Conservation (phyloP, 2,329 filamentous ascomycete genomes). For the Aspergillus chevalieri region DNA sequence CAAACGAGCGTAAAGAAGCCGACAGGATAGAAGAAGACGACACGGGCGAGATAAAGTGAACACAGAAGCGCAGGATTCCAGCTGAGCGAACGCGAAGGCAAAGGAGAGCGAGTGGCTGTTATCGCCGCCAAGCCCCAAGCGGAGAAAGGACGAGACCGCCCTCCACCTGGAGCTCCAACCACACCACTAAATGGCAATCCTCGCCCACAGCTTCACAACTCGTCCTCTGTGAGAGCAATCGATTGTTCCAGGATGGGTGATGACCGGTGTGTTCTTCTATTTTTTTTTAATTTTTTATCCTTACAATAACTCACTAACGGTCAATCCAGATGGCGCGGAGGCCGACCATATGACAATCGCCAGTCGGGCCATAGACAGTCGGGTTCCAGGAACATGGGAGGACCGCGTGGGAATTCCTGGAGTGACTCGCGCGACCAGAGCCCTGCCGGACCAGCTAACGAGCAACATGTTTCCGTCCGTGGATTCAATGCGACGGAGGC, state of each 20-base stretch:
- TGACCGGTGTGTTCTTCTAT: constrained; percentile 25
- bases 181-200: constrained; percentile 12
- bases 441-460: constrained; percentile 18
- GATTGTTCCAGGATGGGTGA: constrained; percentile 27
- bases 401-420: constrained; percentile 26
- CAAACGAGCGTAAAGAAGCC: not conserved
- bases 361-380: constrained; percentile 33
- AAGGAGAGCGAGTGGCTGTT: constrained; percentile 3
- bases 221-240: not conserved
- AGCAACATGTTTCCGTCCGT: constrained; percentile 38
- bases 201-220: not conserved
- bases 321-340: constrained; percentile 34
- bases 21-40: not conserved
- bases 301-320: constrained; percentile 7
- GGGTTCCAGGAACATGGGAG: constrained; percentile 24
- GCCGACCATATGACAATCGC: constrained; percentile 31
- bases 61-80: constrained; percentile 2
- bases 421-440: constrained; percentile 18
- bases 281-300: not conserved
- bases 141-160: constrained; percentile 3
- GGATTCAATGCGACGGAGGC: constrained; percentile 41
- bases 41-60: not conserved
- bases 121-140: constrained; percentile 10
- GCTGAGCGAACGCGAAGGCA: constrained; percentile 9
- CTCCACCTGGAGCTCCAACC: constrained; percentile 3